Percentiles rank a stretch among this genome's conserved stretches.
Evolutionary conservation across 139 green algal genomes (phyloP).

Genomic region (Micractinium conductrix): DNA sequence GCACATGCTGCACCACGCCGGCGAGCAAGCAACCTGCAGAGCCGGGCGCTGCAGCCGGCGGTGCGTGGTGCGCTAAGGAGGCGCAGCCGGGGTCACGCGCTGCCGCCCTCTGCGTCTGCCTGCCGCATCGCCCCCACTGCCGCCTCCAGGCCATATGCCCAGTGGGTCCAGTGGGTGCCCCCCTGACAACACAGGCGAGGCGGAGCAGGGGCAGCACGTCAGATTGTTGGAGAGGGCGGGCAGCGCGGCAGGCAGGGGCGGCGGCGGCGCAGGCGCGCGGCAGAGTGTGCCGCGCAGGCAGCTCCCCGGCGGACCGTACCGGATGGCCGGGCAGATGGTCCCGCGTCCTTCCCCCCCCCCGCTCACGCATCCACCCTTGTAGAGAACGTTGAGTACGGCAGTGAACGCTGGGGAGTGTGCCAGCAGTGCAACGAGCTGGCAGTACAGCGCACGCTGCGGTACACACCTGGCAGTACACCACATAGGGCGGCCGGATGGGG

Average conservation of each 20-base stretch:
- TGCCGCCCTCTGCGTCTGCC: background rate
- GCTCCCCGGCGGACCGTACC: background rate
- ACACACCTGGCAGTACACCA: slow-evolving; percentile 81
- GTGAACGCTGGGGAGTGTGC: background rate
- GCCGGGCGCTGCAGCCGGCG: too few relatives aligned
- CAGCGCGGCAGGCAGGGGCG: background rate
- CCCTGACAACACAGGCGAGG: slow-evolving; percentile 49
- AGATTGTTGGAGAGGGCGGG: too few relatives aligned
- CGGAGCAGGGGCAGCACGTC: background rate
- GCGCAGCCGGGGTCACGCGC: background rate
- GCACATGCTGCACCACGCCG: too few relatives aligned
- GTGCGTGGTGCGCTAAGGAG: too few relatives aligned
- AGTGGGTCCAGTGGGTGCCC: slow-evolving; percentile 94
- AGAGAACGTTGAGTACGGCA: background rate
- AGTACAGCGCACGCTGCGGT: background rate
- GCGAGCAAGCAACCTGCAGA: too few relatives aligned
- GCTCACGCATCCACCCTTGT: too few relatives aligned
- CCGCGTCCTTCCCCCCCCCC: background rate
- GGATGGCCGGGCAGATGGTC: background rate
- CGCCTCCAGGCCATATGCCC: slow-evolving; percentile 62
- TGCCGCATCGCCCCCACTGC: slow-evolving; percentile 47
- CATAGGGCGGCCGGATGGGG: slow-evolving; percentile 88
- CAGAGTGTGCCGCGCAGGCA: background rate
- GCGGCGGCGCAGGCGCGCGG: too few relatives aligned
- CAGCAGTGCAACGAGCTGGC: too few relatives aligned